Evolutionary conservation across 345 rosid species (phyloP).

Genomic region (Xanthoceras sorbifolium): DNA sequence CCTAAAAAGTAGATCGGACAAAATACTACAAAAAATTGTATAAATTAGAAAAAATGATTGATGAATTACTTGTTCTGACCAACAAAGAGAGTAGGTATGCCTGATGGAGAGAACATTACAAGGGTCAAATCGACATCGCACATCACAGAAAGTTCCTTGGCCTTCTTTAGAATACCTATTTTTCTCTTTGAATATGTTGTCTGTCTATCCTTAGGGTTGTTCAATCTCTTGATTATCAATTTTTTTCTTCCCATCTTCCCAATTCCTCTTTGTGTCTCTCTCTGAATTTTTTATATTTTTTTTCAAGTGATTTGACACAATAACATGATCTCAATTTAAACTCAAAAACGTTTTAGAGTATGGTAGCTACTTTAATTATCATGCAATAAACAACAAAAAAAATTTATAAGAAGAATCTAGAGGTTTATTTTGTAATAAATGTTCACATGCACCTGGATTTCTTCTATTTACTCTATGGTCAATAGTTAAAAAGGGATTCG

Average conservation of each 20-base stretch:
- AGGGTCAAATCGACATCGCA: conserved; percentile 39
- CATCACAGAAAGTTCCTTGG: conserved; percentile 27
- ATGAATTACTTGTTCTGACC: conserved; percentile 26
- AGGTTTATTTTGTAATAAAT: background rate
- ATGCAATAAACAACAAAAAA: background rate
- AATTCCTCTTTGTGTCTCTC: too few relatives aligned
- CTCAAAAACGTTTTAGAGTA: too few relatives aligned
- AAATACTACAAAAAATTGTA: too few relatives aligned
- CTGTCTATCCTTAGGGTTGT: conserved; percentile 33
- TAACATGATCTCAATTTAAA: too few relatives aligned
- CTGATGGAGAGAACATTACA: conserved; percentile 33
- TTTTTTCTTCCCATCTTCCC: too few relatives aligned
- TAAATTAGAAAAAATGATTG: too few relatives aligned
- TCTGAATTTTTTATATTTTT: too few relatives aligned
- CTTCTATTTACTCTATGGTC: background rate
- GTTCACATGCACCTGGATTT: background rate
- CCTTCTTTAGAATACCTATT: conserved; percentile 42
- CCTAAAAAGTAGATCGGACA: too few relatives aligned
- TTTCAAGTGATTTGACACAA: too few relatives aligned
- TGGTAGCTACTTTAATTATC: background rate
- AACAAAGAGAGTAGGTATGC: conserved; percentile 24
- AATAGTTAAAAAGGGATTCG: too few relatives aligned
- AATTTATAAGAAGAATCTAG: conserved; percentile 5
- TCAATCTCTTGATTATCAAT: too few relatives aligned
- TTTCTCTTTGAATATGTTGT: conserved; percentile 51